Evolutionary conservation across 23 red algal genomes (phyloP).

Genomic region (Gracilariopsis chorda): DNA sequence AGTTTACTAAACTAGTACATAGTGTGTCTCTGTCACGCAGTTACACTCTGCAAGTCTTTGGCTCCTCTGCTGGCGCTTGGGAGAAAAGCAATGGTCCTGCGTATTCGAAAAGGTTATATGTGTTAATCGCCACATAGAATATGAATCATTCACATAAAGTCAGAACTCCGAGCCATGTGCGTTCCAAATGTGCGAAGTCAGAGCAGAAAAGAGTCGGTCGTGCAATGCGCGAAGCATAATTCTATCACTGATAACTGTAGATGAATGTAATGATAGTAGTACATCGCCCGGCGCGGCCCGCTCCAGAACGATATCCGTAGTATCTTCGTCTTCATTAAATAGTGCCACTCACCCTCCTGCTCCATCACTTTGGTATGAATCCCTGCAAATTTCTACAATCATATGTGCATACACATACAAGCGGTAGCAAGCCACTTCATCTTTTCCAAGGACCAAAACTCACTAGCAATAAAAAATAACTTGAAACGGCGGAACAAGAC

Average conservation of each 20-base stretch:
- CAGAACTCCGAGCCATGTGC: background rate
- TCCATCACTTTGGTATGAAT: background rate
- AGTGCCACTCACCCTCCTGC: background rate
- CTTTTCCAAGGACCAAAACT: slow-evolving; percentile 12
- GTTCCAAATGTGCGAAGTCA: slow-evolving; percentile 9
- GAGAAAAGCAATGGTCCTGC: no score
- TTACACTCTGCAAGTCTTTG: no score
- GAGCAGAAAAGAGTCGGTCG: background rate
- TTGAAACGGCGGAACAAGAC: slow-evolving; percentile 29
- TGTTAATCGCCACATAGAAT: no score
- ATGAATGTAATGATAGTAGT: no score
- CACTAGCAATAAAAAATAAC: slow-evolving; percentile 18
- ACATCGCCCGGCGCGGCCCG: background rate
- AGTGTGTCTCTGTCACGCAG: no score
- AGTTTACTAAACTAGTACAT: no score
- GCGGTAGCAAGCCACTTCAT: background rate
- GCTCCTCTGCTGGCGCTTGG: no score
- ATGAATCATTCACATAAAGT: no score
- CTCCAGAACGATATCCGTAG: background rate
- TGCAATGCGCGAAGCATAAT: slow-evolving; percentile 9
- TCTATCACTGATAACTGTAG: background rate
- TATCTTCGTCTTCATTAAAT: background rate
- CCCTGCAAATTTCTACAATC: background rate
- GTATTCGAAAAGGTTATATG: no score
- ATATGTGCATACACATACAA: background rate